Conservation (phyloP, 106 monocot species). For the Dendrobium officinale region DNA sequence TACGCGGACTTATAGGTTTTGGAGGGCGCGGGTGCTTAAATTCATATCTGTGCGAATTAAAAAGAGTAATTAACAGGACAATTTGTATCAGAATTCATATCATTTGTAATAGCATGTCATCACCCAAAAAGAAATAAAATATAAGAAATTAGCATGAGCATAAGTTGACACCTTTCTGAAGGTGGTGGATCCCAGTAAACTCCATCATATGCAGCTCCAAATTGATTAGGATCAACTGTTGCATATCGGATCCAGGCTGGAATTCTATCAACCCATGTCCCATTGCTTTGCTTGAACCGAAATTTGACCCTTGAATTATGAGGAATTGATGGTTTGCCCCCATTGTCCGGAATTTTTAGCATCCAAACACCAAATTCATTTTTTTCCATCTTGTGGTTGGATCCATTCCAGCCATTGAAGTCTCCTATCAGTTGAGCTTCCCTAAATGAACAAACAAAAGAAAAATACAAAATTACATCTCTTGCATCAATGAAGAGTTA, state of each 20-base stretch:
- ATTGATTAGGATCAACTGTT: constrained; percentile 53
- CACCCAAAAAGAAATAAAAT: no score
- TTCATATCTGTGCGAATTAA: constrained; percentile 41
- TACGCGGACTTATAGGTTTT: constrained; percentile 67
- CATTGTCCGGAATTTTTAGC: constrained; percentile 46
- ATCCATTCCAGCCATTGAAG: constrained; percentile 91
- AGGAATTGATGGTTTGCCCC: constrained; percentile 55
- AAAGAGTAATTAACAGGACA: neutral
- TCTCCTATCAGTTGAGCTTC: constrained; percentile 91
- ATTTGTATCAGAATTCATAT: neutral
- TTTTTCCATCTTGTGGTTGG: constrained; percentile 74
- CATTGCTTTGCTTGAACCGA: constrained; percentile 68
- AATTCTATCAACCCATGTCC: constrained; percentile 79
- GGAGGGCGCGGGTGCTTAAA: constrained; percentile 73
- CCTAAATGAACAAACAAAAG: constrained; percentile 22
- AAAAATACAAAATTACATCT: neutral
- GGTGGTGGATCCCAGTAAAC: constrained; percentile 88
- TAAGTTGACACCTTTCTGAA: constrained; percentile 53
- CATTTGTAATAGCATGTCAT: neutral
- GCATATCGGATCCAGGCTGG: constrained; percentile 95
- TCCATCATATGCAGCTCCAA: constrained; percentile 91
- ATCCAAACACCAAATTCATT: constrained; percentile 88
- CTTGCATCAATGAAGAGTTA: neutral
- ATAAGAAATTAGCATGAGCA: neutral
- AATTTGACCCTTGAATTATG: constrained; percentile 90